phyloP scores from a whole-genome alignment of 495 filamentous ascomycete genomes.

The Penicillium nucicola region DNA sequence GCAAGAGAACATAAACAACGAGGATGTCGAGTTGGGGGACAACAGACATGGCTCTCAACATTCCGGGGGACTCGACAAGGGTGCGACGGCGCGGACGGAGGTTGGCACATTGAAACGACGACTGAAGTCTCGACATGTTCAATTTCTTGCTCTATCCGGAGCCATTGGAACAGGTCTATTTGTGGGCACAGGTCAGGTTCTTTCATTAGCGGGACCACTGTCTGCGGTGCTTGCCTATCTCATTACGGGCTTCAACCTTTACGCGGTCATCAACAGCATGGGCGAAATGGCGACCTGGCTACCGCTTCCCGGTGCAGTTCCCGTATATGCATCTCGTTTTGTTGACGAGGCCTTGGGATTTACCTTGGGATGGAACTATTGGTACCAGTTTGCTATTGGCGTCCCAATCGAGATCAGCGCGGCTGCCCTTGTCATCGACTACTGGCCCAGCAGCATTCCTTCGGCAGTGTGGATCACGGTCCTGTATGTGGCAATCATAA shows the following conservation, averaged over 20 bases:
- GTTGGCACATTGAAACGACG: slow-evolving; percentile 39
- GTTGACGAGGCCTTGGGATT: slow-evolving; percentile 66
- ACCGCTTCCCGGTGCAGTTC: slow-evolving; percentile 66
- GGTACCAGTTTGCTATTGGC: slow-evolving; percentile 51
- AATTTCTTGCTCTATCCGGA: slow-evolving; percentile 56
- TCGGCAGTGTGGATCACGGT: slow-evolving; percentile 43
- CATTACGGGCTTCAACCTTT: slow-evolving; percentile 61
- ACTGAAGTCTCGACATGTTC: slow-evolving; percentile 60
- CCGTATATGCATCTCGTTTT: slow-evolving; percentile 64
- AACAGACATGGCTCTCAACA: not conserved
- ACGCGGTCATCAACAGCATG: slow-evolving; percentile 39
- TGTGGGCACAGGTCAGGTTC: slow-evolving; percentile 61
- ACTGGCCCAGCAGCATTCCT: slow-evolving; percentile 49
- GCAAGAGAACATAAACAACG: not conserved
- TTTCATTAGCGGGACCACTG: slow-evolving; percentile 58
- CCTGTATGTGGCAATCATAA: slow-evolving; percentile 40
- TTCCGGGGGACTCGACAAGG: not conserved
- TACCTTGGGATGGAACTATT: slow-evolving; percentile 66
- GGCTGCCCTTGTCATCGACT: slow-evolving; percentile 62
- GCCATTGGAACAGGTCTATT: slow-evolving; percentile 70
- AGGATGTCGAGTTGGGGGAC: not conserved
- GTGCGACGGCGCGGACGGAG: not conserved
- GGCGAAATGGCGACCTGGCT: slow-evolving; percentile 72
- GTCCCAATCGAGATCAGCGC: slow-evolving; percentile 65
- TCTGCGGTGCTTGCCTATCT: slow-evolving; percentile 63